Evolutionary conservation across 2,329 filamentous ascomycete species (phyloP).

Genomic region (Volutella citrinella): DNA sequence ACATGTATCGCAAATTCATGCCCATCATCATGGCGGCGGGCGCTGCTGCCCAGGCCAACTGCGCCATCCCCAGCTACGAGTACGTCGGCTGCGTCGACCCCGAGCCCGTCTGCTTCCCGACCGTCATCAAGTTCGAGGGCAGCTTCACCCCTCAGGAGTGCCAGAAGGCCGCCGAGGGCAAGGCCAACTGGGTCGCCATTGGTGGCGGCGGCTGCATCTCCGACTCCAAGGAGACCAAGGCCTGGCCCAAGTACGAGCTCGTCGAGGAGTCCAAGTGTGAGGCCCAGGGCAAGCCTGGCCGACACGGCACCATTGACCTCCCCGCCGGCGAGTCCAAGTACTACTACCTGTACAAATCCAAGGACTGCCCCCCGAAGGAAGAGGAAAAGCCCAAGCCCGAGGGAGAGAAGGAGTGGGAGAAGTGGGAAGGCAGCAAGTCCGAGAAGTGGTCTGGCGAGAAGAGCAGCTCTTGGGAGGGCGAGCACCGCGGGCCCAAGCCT

Average conservation of each 20-base stretch:
- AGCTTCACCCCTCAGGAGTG: slow-evolving; percentile 20
- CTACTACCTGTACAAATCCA: slow-evolving; percentile 6
- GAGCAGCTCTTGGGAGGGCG: background rate
- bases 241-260: slow-evolving; percentile 5
- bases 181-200: slow-evolving; percentile 21
- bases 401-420: background rate
- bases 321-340: slow-evolving; percentile 1
- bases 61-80: slow-evolving; percentile 15
- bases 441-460: background rate
- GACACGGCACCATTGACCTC: background rate
- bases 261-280: slow-evolving; percentile 21
- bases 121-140: slow-evolving; percentile 8
- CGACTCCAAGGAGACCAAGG: slow-evolving; percentile 6
- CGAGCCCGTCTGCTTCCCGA: slow-evolving; percentile 15
- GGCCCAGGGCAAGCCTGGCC: slow-evolving; percentile 10
- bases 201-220: slow-evolving; percentile 21
- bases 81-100: slow-evolving; percentile 29
- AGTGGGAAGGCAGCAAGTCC: background rate
- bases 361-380: slow-evolving; percentile 2
- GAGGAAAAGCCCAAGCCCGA: slow-evolving; percentile 2
- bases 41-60: slow-evolving; percentile 17
- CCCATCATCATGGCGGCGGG: slow-evolving; percentile 21
- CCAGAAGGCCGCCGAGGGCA: slow-evolving; percentile 14
- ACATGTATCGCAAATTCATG: slow-evolving; percentile 12
- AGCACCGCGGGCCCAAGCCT: background rate